Percentiles rank a stretch among this genome's conserved stretches.
Conservation (phyloP, 495 filamentous ascomycete species). For the Podospora tetraspora region DNA sequence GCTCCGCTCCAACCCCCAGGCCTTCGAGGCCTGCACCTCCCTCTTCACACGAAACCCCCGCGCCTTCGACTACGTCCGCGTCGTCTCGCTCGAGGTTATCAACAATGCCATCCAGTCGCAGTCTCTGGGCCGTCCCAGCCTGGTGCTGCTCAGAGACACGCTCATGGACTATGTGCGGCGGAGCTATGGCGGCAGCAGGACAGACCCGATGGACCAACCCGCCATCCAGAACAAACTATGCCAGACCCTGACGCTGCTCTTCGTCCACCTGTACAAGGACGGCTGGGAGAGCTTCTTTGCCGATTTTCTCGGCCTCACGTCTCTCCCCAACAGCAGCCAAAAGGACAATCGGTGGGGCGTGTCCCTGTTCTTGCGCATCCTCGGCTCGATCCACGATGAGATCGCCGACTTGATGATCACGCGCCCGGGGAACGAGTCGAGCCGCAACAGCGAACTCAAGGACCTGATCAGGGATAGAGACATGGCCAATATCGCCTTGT, state of each 20-base stretch:
- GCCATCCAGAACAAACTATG: slow-evolving; percentile 94
- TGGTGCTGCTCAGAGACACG: slow-evolving; percentile 66
- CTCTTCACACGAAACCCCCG: slow-evolving; percentile 82
- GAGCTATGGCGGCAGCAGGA: slow-evolving; percentile 58
- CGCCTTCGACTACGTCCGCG: slow-evolving; percentile 74
- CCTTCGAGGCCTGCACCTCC: slow-evolving; percentile 78
- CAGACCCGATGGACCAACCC: slow-evolving; percentile 55
- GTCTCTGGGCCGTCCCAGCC: slow-evolving; percentile 58
- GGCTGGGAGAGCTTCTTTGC: slow-evolving; percentile 86
- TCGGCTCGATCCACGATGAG: slow-evolving; percentile 89
- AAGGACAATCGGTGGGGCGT: slow-evolving; percentile 71
- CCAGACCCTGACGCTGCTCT: slow-evolving; percentile 89
- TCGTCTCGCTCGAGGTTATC: slow-evolving; percentile 82
- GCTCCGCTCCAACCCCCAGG: slow-evolving; percentile 68
- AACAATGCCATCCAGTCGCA: slow-evolving; percentile 80
- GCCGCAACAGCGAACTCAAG: slow-evolving; percentile 77
- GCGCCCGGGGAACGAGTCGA: slow-evolving; percentile 65
- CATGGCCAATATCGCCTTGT: slow-evolving; percentile 73
- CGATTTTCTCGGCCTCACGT: slow-evolving; percentile 70
- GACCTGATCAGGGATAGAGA: slow-evolving; percentile 81
- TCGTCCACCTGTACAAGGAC: slow-evolving; percentile 73
- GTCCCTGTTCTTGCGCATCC: slow-evolving; percentile 79
- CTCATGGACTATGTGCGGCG: slow-evolving; percentile 71
- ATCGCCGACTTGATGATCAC: slow-evolving; percentile 88
- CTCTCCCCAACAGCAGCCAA: slow-evolving; percentile 44